A percentile compares a stretch with the other conserved stretches of the same genome.
Conservation (phyloP, 306 rosid genomes). For the Hippophae gyantsensis region DNA sequence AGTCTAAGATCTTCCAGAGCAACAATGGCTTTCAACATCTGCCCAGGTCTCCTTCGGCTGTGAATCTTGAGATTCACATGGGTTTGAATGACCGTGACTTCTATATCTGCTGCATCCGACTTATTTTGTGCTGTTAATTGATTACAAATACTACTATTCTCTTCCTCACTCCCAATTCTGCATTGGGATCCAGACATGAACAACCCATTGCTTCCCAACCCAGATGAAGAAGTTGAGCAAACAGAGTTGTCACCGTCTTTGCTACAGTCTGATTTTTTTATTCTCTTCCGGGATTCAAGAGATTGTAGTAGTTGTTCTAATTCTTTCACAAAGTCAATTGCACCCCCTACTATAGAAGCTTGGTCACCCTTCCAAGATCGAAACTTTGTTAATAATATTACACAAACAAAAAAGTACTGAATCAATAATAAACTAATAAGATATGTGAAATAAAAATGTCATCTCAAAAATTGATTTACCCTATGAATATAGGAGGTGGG, state of each 20-base stretch:
- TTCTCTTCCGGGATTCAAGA: constrained; percentile 61
- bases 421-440: not conserved
- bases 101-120: constrained; percentile 58
- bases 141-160: constrained; percentile 1
- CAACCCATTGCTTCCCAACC: constrained; percentile 22
- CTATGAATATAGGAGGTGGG: constrained; percentile 73
- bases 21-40: constrained; percentile 59
- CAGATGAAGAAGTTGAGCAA: constrained; percentile 19
- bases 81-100: constrained; percentile 69
- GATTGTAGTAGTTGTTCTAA: constrained; percentile 72
- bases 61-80: constrained; percentile 87
- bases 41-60: constrained; percentile 50
- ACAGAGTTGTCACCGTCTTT: constrained; percentile 3
- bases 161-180: constrained; percentile 35
- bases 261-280: constrained; percentile 35
- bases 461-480: constrained; percentile 22
- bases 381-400: no score
- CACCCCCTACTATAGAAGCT: constrained; percentile 92
- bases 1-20: constrained; percentile 77
- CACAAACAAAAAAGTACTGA: not conserved
- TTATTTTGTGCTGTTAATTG: constrained; percentile 48
- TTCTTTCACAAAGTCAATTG: constrained; percentile 93
- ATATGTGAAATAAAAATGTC: not conserved
- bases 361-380: constrained; percentile 65
- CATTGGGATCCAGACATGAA: constrained; percentile 22